A percentile compares a stretch with the other conserved stretches of the same genome.
Conservation (phyloP, 176 grass and related monocot species). For the Zoysia pacifica region DNA sequence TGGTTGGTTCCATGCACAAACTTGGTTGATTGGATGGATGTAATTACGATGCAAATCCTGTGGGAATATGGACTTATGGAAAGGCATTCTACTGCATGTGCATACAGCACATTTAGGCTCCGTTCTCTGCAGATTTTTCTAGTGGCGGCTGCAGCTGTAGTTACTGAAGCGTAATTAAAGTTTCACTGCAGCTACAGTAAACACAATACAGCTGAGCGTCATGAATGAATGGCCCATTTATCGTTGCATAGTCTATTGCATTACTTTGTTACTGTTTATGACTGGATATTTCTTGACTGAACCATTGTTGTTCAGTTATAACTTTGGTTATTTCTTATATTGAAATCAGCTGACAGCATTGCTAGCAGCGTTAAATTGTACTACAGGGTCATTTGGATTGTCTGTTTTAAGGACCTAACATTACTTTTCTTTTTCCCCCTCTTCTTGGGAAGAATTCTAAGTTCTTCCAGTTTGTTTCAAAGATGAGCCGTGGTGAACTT, state of each 20-base stretch:
- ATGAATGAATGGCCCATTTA: too few species aligned
- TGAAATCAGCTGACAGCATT: constrained; percentile 9
- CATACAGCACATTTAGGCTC: neutral
- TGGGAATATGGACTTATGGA: neutral
- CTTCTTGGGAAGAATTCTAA: constrained; percentile 77
- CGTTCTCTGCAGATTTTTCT: too few species aligned
- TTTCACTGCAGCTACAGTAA: too few species aligned
- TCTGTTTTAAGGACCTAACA: constrained; percentile 45
- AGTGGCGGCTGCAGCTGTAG: too few species aligned
- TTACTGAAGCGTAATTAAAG: too few species aligned
- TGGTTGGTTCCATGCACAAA: neutral
- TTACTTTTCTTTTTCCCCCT: constrained; percentile 18
- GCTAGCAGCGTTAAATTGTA: constrained; percentile 4
- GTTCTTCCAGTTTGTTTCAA: constrained; percentile 98
- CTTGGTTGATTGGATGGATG: neutral
- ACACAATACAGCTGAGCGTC: too few species aligned
- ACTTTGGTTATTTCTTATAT: constrained; percentile 11
- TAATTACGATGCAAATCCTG: neutral
- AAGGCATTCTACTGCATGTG: constrained; percentile 6
- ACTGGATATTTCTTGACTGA: constrained; percentile 22
- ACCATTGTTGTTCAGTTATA: constrained; percentile 6
- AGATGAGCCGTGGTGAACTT: constrained; percentile 96
- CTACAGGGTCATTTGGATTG: constrained; percentile 29
- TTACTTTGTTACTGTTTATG: constrained; percentile 4
- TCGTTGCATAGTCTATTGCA: neutral